phyloP scores from a whole-genome alignment of 2,329 filamentous ascomycete species.

The Alternaria longipes region DNA sequence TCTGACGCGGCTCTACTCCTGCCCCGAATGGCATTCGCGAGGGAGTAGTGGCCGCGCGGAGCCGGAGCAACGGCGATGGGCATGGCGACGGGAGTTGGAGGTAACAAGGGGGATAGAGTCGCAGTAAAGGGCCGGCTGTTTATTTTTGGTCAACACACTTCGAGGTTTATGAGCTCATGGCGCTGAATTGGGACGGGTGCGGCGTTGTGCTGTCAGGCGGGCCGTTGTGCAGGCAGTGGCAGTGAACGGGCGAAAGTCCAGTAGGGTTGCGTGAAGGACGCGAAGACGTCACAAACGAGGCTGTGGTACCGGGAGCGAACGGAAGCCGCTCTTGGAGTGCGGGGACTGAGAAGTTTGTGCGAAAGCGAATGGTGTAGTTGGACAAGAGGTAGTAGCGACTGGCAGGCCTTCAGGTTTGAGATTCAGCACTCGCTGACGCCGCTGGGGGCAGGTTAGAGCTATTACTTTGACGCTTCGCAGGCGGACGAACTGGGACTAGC shows the following conservation, averaged over 20 bases:
- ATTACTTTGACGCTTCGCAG: conserved; percentile 28
- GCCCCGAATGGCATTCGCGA: conserved; percentile 42
- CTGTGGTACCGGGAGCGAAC: conserved; percentile 23
- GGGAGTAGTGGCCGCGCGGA: conserved; percentile 41
- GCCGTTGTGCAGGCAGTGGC: conserved; percentile 27
- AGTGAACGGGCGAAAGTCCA: neutral
- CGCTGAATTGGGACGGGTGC: conserved; percentile 23
- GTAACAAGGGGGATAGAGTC: conserved; percentile 4
- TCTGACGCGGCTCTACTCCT: conserved; percentile 47
- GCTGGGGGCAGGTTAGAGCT: conserved; percentile 25
- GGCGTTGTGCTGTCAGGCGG: conserved; percentile 27
- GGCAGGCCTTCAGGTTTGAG: conserved; percentile 26
- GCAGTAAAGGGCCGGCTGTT: conserved; percentile 6
- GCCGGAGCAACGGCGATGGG: conserved; percentile 44
- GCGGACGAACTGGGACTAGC: conserved; percentile 36
- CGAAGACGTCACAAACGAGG: conserved; percentile 36
- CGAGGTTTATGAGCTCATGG: conserved; percentile 32
- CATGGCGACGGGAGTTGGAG: conserved; percentile 35
- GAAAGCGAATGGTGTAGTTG: conserved; percentile 20
- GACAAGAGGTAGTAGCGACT: conserved; percentile 25
- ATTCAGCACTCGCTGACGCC: conserved; percentile 19
- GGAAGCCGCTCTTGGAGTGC: conserved; percentile 11
- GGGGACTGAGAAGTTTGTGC: neutral
- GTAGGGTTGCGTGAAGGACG: conserved; percentile 5
- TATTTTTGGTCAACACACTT: conserved; percentile 3